Evolutionary conservation across 371 early-diverging fungal genomes (phyloP), one percentile per base, ranked within the genome.

Genomic region (Paraphysoderma sedebokerense): DNA sequence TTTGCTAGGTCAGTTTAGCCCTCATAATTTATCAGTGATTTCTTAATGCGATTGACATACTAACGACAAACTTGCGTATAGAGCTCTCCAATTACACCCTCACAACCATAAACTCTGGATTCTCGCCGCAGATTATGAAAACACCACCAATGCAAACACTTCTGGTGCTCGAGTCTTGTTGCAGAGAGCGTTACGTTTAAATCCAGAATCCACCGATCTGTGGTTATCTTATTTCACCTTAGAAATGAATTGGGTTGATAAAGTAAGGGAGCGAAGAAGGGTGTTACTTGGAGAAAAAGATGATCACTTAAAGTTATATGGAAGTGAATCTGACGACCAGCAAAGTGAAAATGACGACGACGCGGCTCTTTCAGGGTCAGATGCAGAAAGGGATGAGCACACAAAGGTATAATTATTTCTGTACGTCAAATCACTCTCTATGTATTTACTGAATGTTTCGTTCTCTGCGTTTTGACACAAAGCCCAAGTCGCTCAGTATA

Each of bases 181-280:
- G 62, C 92, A 91, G 59, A 74, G 97, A 9, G 90, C 77, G 0
- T 53, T 96, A 39, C 79, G 93, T 20, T 52, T 93, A 30, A 90
- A 87, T 48, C 71, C 81, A 1, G 68, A 78, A 27, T 61, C 68
- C 42, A 58, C 70, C 52, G 58, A 54, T 44, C 64, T 96, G 30
- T 96, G 92, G 92, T 70, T 75, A 19, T 89, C 89, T 61, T 96
- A 92, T 59, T 89, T 90, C 58, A 77, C 82, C 24, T 68, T 96
- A 26, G 97, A 96, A 61, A 57, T 88, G 20, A 60, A 85, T n/a
- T 90, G 81, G 53, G 67, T 86, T 24, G 86, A 83, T 54, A 87
- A 87, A 61, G 74, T 93, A 52, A 77, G 74, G 52, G 65, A 75
- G 15, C 72, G 97, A 50, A 67, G 90, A 50, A 68, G 77, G 41